Evolutionary conservation across 176 grass and related monocot species (phyloP), one percentile per base, ranked within the genome.

Genomic region (Lolium rigidum): DNA sequence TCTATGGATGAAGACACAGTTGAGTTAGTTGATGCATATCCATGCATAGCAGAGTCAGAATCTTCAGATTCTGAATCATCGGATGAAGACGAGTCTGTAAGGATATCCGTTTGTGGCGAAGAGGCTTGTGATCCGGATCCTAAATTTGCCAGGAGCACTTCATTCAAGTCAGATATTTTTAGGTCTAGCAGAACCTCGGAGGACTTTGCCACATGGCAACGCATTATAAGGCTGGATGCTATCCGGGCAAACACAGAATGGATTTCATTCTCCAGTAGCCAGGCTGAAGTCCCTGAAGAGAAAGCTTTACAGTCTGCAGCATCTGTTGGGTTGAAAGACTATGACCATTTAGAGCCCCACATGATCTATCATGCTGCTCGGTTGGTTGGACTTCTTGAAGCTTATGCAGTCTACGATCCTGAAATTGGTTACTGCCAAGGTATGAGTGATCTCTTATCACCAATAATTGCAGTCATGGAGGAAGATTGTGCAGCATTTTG

Each of bases 371-470:
- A 94, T 80, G 95, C 95, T 12, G 70, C 95, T 58, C 91, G 95
- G 43, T 80, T 98, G 47, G 91, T 98, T 25, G 89, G 87, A 15
- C 76, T 98, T 74, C 90, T 98, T 8, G 96, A 98, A 80, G 93
- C 93, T 13, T 98, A 98, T 48, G 91, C 96, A 0, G 54, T 98
- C 41, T 94, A 95, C 50, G 96, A 98, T 46, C 93, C 93, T 28
- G 93, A 94, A 60, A 95, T 90, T 46, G 96, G 96, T 50, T 98
- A 98, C 86, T 98, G 96, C 59, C 96, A 98, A 87, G 96, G 96
- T 43, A 98, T 98, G 96, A 98, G 96, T 70, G 96, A 98, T 87
- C 92, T 98, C 60, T 69, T 98, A 68, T 95, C 96, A 47, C 96
- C 96, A 20, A 93, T 98, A 64, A 80, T 95, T 74, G 88, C 93